Conservation (phyloP, 371 early-diverging fungal genomes). For the Apophysomyces elegans region DNA sequence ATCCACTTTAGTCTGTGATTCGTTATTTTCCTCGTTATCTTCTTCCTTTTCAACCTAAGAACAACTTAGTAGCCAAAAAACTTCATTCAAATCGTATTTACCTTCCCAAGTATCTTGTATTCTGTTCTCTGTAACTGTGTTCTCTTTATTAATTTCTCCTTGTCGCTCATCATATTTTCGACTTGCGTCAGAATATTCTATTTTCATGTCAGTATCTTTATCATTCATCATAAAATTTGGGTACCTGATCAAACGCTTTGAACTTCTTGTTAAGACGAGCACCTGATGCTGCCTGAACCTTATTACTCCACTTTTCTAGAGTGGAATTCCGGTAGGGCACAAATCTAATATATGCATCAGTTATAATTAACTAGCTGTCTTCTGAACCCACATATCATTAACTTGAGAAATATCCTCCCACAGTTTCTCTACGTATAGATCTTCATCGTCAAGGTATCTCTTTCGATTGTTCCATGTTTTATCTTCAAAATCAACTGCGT, state of each 20-base stretch:
- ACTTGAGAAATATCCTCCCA: conserved; percentile 71
- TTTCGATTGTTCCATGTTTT: conserved; percentile 41
- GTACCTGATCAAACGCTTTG: conserved; percentile 90
- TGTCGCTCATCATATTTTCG: conserved; percentile 69
- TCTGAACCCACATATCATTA: conserved; percentile 49
- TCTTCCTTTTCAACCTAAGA: conserved; percentile 13
- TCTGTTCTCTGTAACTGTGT: conserved; percentile 82
- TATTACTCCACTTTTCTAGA: conserved; percentile 92
- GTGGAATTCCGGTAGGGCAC: conserved; percentile 80
- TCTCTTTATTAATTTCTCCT: conserved; percentile 81
- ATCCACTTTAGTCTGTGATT: conserved; percentile 47
- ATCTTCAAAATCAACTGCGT: conserved; percentile 36
- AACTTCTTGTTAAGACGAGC: conserved; percentile 83
- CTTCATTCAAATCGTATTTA: conserved; percentile 16
- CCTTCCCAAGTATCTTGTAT: conserved; percentile 64
- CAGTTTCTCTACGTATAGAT: conserved; percentile 56
- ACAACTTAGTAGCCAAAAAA: background rate
- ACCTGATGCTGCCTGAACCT: conserved; percentile 80
- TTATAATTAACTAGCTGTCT: background rate
- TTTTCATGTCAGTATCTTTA: background rate
- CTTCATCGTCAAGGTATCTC: conserved; percentile 58
- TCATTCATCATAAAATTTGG: background rate
- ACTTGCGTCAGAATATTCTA: conserved; percentile 80
- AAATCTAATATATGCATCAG: conserved; percentile 45
- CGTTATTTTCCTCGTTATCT: conserved; percentile 18